Conservation (phyloP, 768 basidiomycete genomes). For the Leccinum truebloodii region DNA sequence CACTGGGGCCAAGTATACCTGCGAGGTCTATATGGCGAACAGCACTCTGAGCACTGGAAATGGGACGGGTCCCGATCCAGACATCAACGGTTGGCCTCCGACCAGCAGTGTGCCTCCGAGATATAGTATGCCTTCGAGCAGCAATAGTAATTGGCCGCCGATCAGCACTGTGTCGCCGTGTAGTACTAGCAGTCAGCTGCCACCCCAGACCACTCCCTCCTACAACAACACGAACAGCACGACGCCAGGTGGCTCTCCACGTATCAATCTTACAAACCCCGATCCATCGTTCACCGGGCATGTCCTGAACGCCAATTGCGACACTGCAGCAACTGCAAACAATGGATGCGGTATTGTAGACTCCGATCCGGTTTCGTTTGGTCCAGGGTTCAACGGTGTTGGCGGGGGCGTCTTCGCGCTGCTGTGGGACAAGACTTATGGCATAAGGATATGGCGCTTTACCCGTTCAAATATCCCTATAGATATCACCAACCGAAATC, state of each 20-base stretch:
- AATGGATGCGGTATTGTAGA: constrained; percentile 52
- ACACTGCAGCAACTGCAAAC: constrained; percentile 42
- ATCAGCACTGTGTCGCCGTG: neutral
- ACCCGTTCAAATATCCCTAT: constrained; percentile 47
- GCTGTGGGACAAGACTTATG: constrained; percentile 45
- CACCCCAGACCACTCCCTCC: neutral
- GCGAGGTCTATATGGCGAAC: constrained; percentile 16
- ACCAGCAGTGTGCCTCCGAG: neutral
- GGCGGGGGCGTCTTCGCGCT: constrained; percentile 59
- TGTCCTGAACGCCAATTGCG: constrained; percentile 34
- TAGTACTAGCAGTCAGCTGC: neutral
- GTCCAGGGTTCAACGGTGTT: constrained; percentile 29
- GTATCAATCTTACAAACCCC: neutral
- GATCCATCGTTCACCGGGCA: constrained; percentile 21
- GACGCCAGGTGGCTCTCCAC: neutral
- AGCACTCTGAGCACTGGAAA: neutral
- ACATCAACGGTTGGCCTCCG: neutral
- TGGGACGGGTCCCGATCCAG: neutral
- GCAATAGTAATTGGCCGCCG: too few relatives aligned
- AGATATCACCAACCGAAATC: constrained; percentile 45
- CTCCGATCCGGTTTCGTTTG: constrained; percentile 42
- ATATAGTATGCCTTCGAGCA: too few relatives aligned
- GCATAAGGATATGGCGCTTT: constrained; percentile 60
- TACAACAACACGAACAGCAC: neutral
- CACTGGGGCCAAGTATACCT: constrained; percentile 43